A percentile compares a stretch with the other conserved stretches of the same genome.
These are phyloP conservation scores for Pseudocercospora pini-densiflorae DNA, from an alignment of 2,329 filamentous ascomycete genomes.

Conservation along the genomic window DNA sequence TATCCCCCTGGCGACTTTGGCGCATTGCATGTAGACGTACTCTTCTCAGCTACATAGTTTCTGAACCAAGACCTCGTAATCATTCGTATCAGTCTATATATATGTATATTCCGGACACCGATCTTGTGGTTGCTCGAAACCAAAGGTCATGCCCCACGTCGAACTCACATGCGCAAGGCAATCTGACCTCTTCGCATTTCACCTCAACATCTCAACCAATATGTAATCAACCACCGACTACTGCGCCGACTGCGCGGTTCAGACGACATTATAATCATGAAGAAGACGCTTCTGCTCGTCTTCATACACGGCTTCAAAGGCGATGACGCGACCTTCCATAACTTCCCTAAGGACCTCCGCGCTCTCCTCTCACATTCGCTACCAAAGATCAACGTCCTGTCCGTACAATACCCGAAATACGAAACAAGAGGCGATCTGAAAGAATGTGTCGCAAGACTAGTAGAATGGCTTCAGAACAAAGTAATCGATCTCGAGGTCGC, in stretches of 20 bases:
- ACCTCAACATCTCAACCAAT: neutral
- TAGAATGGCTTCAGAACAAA: slow-evolving; percentile 84
- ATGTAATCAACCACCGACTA: neutral
- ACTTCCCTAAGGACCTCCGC: slow-evolving; percentile 74
- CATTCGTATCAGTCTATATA: neutral
- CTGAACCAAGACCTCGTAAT: neutral
- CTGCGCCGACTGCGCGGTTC: neutral
- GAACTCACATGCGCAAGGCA: neutral
- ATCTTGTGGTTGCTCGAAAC: neutral
- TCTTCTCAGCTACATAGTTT: slow-evolving; percentile 6
- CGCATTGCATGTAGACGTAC: slow-evolving; percentile 9
- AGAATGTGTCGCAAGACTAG: slow-evolving; percentile 73
- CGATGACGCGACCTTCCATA: slow-evolving; percentile 76
- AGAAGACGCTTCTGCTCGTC: slow-evolving; percentile 78
- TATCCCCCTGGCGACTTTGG: neutral
- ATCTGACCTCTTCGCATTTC: neutral
- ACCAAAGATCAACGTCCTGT: slow-evolving; percentile 69
- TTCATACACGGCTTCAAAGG: slow-evolving; percentile 94
- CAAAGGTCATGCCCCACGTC: neutral
- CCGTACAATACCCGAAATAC: slow-evolving; percentile 77
- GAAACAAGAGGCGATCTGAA: slow-evolving; percentile 79
- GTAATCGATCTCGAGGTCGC: slow-evolving; percentile 94
- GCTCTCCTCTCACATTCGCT: slow-evolving; percentile 67
- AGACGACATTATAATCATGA: slow-evolving; percentile 39
- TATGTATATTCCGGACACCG: neutral